Evolutionary conservation across 805 yeast species (phyloP).

Genomic region (Candida ortonii): DNA sequence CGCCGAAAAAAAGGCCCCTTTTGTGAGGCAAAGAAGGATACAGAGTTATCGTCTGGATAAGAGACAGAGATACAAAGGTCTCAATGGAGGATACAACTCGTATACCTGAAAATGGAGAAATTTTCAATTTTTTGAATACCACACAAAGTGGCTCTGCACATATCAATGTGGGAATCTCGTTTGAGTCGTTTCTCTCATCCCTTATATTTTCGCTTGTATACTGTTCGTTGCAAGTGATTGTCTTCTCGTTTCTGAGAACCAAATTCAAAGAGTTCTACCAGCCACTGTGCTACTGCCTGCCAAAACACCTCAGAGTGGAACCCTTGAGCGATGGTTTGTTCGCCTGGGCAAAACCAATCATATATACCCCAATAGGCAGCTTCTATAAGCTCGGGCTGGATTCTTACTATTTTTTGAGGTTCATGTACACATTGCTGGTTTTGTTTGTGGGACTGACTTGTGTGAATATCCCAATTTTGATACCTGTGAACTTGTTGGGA

Average conservation of each 20-base stretch:
- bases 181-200: constrained; percentile 54
- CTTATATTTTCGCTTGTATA: constrained; percentile 51
- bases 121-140: constrained; percentile 22
- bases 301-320: constrained; percentile 37
- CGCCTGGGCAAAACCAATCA: constrained; percentile 50
- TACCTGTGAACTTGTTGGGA: constrained; percentile 61
- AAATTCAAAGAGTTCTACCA: constrained; percentile 48
- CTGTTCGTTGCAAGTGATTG: constrained; percentile 49
- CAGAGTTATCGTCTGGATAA: no score
- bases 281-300: constrained; percentile 47
- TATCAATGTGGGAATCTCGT: constrained; percentile 49
- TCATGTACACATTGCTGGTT: constrained; percentile 46
- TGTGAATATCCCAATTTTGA: constrained; percentile 53
- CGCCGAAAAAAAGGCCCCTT: no score
- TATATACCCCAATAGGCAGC: constrained; percentile 37
- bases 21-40: no score
- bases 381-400: constrained; percentile 63
- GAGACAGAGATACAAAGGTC: no score
- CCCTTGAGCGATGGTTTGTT: constrained; percentile 43
- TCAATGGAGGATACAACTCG: constrained; percentile 4
- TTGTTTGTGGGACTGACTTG: constrained; percentile 53
- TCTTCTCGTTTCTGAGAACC: constrained; percentile 39
- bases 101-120: constrained; percentile 12
- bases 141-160: constrained; percentile 23
- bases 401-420: constrained; percentile 70